These are phyloP conservation scores for Paramyrothecium roridum DNA, from an alignment of 2,329 filamentous ascomycete species.

Conservation along the genomic window DNA sequence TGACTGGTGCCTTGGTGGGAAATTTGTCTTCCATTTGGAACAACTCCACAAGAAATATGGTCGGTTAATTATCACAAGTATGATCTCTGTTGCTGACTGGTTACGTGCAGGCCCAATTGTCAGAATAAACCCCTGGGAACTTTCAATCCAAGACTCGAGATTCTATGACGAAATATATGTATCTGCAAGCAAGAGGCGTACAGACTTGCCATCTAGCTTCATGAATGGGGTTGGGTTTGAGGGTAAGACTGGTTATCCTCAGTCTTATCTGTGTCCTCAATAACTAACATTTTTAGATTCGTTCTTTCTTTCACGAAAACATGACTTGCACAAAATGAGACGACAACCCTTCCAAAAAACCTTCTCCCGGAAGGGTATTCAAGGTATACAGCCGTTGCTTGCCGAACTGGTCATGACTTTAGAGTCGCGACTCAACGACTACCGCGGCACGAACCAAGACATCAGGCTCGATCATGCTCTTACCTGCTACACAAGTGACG, in stretches of 20 bases:
- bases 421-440: neutral
- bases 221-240: neutral
- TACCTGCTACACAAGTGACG: neutral
- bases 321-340: neutral
- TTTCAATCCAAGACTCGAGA: slow-evolving; percentile 22
- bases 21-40: slow-evolving; percentile 23
- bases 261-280: neutral
- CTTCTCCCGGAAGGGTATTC: neutral
- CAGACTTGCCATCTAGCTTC: neutral
- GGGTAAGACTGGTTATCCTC: neutral
- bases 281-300: neutral
- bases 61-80: slow-evolving; percentile 3
- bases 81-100: neutral
- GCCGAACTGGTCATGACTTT: neutral
- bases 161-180: slow-evolving; percentile 19
- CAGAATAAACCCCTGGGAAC: slow-evolving; percentile 20
- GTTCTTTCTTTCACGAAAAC: neutral
- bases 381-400: neutral
- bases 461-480: neutral
- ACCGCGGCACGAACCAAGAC: neutral
- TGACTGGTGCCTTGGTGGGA: slow-evolving; percentile 20
- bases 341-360: neutral
- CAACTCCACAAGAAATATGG: slow-evolving; percentile 32
- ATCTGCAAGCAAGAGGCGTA: neutral
- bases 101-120: slow-evolving; percentile 20